phyloP scores from a whole-genome alignment of 805 yeast species.

The Lipomyces kockii region DNA sequence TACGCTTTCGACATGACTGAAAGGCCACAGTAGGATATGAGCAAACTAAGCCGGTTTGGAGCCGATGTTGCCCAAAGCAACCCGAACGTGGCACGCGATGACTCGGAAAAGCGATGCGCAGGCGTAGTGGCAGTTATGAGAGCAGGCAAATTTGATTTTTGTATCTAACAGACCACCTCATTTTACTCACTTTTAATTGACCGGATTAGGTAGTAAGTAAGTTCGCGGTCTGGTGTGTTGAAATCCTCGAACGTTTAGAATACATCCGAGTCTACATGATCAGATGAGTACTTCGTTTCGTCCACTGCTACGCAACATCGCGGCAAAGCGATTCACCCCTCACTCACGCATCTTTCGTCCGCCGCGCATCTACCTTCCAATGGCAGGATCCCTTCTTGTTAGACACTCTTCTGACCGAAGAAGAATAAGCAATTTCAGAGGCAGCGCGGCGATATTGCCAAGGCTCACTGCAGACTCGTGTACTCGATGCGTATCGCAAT shows the following conservation, averaged over 20 bases:
- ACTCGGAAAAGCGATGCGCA: too few species aligned
- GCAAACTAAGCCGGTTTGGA: too few species aligned
- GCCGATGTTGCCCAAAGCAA: too few species aligned
- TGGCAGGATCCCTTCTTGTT: slow-evolving; percentile 49
- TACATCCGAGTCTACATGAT: background rate
- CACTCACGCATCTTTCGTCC: background rate
- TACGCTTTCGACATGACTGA: too few species aligned
- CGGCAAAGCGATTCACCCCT: background rate
- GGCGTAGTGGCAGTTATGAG: too few species aligned
- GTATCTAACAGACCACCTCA: too few species aligned
- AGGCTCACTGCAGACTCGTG: slow-evolving; percentile 47
- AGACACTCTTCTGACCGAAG: slow-evolving; percentile 47
- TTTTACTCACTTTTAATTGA: too few species aligned
- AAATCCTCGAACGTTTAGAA: background rate
- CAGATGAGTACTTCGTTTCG: background rate
- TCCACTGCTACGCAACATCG: background rate
- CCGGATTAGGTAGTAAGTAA: too few species aligned
- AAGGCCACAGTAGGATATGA: too few species aligned
- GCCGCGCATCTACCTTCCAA: slow-evolving; percentile 40
- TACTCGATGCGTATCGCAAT: slow-evolving; percentile 49
- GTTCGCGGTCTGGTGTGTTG: background rate
- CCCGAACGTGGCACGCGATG: too few species aligned
- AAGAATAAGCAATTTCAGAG: slow-evolving; percentile 47
- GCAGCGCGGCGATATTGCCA: slow-evolving; percentile 49
- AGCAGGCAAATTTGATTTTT: too few species aligned